A percentile compares a stretch with the other conserved stretches of the same genome.
These are phyloP conservation scores for Xylariaceae sp. DNA, from an alignment of 2,329 filamentous ascomycete species.

Conservation along the genomic window DNA sequence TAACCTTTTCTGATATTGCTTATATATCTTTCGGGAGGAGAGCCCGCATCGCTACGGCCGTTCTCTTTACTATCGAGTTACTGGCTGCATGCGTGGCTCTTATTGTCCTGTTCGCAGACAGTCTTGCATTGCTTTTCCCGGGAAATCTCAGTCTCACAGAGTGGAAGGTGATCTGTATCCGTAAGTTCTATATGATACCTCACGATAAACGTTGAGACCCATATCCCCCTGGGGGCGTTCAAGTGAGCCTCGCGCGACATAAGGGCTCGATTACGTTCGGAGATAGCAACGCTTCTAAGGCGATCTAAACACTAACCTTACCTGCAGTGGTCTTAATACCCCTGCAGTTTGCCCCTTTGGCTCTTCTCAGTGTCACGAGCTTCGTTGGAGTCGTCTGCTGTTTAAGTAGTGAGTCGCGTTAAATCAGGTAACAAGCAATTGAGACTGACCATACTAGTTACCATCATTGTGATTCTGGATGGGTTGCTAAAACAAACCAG, in stretches of 20 bases:
- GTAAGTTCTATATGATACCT: too few relatives aligned
- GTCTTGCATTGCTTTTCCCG: slow-evolving; percentile 73
- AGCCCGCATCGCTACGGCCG: slow-evolving; percentile 75
- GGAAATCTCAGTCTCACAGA: slow-evolving; percentile 58
- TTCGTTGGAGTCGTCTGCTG: slow-evolving; percentile 89
- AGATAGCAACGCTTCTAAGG: too few relatives aligned
- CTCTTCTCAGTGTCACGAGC: slow-evolving; percentile 83
- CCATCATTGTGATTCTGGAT: slow-evolving; percentile 77
- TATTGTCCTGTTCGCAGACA: slow-evolving; percentile 68
- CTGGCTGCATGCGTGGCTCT: slow-evolving; percentile 79
- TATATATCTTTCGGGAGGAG: slow-evolving; percentile 83
- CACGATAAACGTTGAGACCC: too few relatives aligned
- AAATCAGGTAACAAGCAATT: slow-evolving; percentile 2
- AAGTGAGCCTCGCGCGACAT: too few relatives aligned
- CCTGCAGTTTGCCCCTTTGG: slow-evolving; percentile 78
- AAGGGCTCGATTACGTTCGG: too few relatives aligned
- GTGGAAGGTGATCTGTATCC: slow-evolving; percentile 83
- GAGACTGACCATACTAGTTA: slow-evolving; percentile 51
- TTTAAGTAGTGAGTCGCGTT: slow-evolving; percentile 67
- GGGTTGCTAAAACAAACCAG: slow-evolving; percentile 76
- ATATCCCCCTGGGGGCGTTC: too few relatives aligned
- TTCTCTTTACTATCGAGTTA: slow-evolving; percentile 84
- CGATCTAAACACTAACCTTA: too few relatives aligned
- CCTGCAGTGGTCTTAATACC: slow-evolving; percentile 63
- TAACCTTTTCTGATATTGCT: slow-evolving; percentile 92